These are phyloP conservation scores for Dictyostelium intermedium DNA, from an alignment of 78 protist genomes.

Conservation along the genomic window DNA sequence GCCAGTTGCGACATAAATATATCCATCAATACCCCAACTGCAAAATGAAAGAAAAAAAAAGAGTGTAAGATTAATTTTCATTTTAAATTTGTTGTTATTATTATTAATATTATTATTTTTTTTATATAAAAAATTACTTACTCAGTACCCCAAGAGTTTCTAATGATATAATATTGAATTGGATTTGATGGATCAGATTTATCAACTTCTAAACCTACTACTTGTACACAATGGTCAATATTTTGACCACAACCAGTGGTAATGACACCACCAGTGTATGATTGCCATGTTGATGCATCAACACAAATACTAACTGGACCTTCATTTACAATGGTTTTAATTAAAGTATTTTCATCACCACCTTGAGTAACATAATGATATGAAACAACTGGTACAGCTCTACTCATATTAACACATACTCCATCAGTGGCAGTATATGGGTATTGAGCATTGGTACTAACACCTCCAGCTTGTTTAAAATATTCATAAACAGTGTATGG, in stretches of 20 bases:
- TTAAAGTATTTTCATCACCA: slow-evolving; percentile 52
- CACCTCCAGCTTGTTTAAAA: slow-evolving; percentile 64
- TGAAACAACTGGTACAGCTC: slow-evolving; percentile 39
- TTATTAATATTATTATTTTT: background rate
- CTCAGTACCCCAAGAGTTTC: slow-evolving; percentile 84
- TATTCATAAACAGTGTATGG: slow-evolving; percentile 78
- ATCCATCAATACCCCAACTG: slow-evolving; percentile 75
- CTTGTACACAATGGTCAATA: slow-evolving; percentile 85
- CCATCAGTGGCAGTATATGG: slow-evolving; percentile 78
- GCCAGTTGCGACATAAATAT: slow-evolving; percentile 69
- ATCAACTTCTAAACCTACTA: slow-evolving; percentile 75
- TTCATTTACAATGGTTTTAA: slow-evolving; percentile 22
- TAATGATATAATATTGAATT: slow-evolving; percentile 79
- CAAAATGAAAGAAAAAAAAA: background rate
- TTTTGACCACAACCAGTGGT: slow-evolving; percentile 23
- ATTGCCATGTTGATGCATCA: slow-evolving; percentile 82
- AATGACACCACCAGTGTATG: slow-evolving; percentile 72
- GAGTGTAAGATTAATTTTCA: no score
- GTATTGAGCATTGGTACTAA: slow-evolving; percentile 26
- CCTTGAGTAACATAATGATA: slow-evolving; percentile 13
- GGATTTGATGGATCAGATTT: background rate
- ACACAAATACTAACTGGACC: slow-evolving; percentile 87
- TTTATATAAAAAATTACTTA: background rate
- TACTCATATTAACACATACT: slow-evolving; percentile 5
- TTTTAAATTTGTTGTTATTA: no score